Base-by-base conservation (phyloP, 2,329 filamentous ascomycete species). In the Colletotrichum truncatum region DNA sequence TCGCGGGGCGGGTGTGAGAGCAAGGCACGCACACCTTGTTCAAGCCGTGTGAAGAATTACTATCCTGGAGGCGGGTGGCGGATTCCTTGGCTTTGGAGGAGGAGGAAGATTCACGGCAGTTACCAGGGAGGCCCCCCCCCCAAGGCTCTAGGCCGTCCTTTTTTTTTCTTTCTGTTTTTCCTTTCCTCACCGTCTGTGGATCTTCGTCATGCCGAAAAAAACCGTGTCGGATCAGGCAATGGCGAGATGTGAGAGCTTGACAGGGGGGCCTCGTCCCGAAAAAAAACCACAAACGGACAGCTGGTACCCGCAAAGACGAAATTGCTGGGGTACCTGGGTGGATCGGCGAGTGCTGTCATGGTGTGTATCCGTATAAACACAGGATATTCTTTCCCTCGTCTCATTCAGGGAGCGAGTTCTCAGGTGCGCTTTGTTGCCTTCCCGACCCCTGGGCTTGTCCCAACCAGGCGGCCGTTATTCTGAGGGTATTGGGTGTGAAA, bases 181-280 rank as follows among this genome's bases (percentile, higher is more conserved):
- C 45, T 21, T 23, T 38, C 39, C 25, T 34, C 45, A 16, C 18
- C n/a, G n/a, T n/a, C 32, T 39, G 25, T 57, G 41, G 32, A 36
- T 43, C 52, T 49, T 18, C 25, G n/a, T 41, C 51, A 14, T 16
- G 41, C 41, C 59, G 30, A 48, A 62, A 39, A 57, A 16, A 28
- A 23, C 11, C 25, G 48, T 5, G 26, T 45, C 14, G 30, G 41
- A 30, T 55, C 36, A 58, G n/a, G 16, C 34, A 32, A 41, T 51
- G 52, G 43, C 7, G 53, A 63, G 21, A 43, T 36, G 25, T 41
- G 32, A n/a, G 11, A 11, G 43, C 26, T 6, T 11, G 36, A 43
- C 21, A 60, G 23, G 38, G 23, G 38, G 39, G 26, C 9, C 12
- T 12, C 7, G 32, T 16, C 36, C 25, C 6, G 23, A 32, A 26